A percentile compares a stretch with the other conserved stretches of the same genome.
Evolutionary conservation across 805 yeast genomes (phyloP).

Genomic region (Peterozyma xylosa): DNA sequence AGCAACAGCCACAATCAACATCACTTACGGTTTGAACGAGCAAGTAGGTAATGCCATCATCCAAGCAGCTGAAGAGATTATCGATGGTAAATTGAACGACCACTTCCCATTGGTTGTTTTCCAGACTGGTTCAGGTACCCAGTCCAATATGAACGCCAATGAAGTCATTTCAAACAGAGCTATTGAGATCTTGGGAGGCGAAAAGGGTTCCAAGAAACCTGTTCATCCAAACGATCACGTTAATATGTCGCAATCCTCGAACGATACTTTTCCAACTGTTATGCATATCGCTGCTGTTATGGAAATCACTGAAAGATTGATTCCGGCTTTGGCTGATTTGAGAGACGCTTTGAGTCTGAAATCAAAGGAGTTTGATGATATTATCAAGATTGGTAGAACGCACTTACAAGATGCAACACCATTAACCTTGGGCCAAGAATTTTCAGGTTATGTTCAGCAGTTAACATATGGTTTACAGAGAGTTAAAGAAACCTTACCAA

Average conservation of each 20-base stretch:
- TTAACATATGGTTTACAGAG: slow-evolving; percentile 83
- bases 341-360: slow-evolving; percentile 73
- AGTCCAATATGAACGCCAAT: slow-evolving; percentile 97
- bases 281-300: slow-evolving; percentile 98
- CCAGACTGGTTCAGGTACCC: slow-evolving; percentile 99
- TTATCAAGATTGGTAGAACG: slow-evolving; percentile 97
- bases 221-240: slow-evolving; percentile 98
- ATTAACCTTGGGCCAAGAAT: slow-evolving; percentile 94
- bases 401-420: slow-evolving; percentile 99
- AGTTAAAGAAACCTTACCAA: slow-evolving; percentile 68
- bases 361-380: slow-evolving; percentile 74
- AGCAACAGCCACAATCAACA: slow-evolving; percentile 90
- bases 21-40: slow-evolving; percentile 78
- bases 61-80: slow-evolving; percentile 91
- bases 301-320: slow-evolving; percentile 64
- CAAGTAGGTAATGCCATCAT: slow-evolving; percentile 77
- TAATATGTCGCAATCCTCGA: slow-evolving; percentile 95
- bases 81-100: slow-evolving; percentile 81
- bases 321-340: slow-evolving; percentile 77
- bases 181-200: slow-evolving; percentile 89
- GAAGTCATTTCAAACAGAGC: slow-evolving; percentile 98
- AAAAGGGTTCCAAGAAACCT: slow-evolving; percentile 82
- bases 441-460: slow-evolving; percentile 93
- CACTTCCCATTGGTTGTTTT: slow-evolving; percentile 97
- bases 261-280: slow-evolving; percentile 98